Evolutionary conservation across 768 basidiomycete genomes (phyloP).

Genomic region (Boletus speciosus): DNA sequence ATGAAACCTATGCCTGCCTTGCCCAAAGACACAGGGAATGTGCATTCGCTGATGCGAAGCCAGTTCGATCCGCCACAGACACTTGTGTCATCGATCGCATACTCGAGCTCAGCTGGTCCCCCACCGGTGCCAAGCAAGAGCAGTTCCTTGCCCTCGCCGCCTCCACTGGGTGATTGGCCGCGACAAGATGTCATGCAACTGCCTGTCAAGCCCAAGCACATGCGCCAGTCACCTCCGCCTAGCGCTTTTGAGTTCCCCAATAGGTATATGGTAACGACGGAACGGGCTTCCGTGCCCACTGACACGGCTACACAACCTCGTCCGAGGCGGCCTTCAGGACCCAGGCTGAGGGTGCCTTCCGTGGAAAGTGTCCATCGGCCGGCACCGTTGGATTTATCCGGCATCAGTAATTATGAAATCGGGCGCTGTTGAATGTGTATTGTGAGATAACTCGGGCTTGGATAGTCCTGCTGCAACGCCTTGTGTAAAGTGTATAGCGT

Average conservation of each 20-base stretch:
- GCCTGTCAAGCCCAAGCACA: constrained; percentile 16
- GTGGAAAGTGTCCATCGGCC: constrained; percentile 18
- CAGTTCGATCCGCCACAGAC: constrained; percentile 6
- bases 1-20: constrained; percentile 15
- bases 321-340: constrained; percentile 33
- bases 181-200: constrained; percentile 36
- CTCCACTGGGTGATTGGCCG: constrained; percentile 56
- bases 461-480: constrained; percentile 15
- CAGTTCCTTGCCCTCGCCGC: constrained; percentile 32
- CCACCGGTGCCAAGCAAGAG: constrained; percentile 9
- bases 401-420: constrained; percentile 9
- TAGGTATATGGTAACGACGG: neutral
- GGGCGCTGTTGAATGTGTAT: neutral
- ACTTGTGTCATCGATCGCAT: constrained; percentile 28
- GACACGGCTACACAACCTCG: constrained; percentile 18
- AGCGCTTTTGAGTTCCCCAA: constrained; percentile 25
- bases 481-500: constrained; percentile 3
- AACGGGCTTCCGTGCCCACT: neutral
- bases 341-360: constrained; percentile 22
- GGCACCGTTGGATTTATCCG: constrained; percentile 16
- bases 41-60: constrained; percentile 9
- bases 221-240: constrained; percentile 12
- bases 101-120: constrained; percentile 29
- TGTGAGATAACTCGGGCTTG: neutral
- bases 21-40: neutral